Evolutionary conservation across 192 early-diverging fungal species (phyloP), one percentile per base, ranked within the genome.

Genomic region (Coemansia guatemalensis): DNA sequence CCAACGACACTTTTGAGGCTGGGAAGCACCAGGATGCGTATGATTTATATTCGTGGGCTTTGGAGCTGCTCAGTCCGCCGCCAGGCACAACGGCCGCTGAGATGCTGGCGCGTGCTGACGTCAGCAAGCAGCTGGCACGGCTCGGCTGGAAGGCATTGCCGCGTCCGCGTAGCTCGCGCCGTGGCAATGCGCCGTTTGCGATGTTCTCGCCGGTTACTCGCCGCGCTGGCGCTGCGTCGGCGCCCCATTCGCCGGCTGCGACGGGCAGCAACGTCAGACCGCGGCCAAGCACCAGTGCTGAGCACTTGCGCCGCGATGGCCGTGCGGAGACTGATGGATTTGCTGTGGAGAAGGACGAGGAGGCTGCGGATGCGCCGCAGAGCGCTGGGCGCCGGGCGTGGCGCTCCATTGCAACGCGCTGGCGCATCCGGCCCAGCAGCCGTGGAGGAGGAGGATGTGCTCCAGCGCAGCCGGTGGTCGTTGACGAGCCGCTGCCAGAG

Each of bases 1-100:
- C 86, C 17, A 89, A 87, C 64, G 79, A 82, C 18, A 75, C 71
- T 25, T 89, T 78, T 56, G 84, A 83, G 51, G 54, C 69, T 20
- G 84, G 86, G 30, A 62, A 65, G 23, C 84, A 86, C 65, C 57
- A 64, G 41, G 82, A 81, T 0, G 85, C 87, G 3, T 79, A 77
- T 62, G 74, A 73, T 12, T 27, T 82, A 27, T 83, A 83, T 62
- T 73, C 82, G 60, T 75, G 73, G 73, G 76, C 82, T 0, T 53
- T 83, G 52, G 56, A 64, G 35, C 63, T 83, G n/a, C 51, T 83
- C 29, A 47, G 56, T 21, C 73, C 73, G 23, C 67, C 59, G 20
- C 57, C 53, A 2, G 69, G 68, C 50, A 65, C 70, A 0, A 60
- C 60, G 17, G 64, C 73, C 0, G 32, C 18, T 54, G 73, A 79